Evolutionary conservation across 2,329 filamentous ascomycete genomes (phyloP).

Genomic region (Tolypocladium inflatum): DNA sequence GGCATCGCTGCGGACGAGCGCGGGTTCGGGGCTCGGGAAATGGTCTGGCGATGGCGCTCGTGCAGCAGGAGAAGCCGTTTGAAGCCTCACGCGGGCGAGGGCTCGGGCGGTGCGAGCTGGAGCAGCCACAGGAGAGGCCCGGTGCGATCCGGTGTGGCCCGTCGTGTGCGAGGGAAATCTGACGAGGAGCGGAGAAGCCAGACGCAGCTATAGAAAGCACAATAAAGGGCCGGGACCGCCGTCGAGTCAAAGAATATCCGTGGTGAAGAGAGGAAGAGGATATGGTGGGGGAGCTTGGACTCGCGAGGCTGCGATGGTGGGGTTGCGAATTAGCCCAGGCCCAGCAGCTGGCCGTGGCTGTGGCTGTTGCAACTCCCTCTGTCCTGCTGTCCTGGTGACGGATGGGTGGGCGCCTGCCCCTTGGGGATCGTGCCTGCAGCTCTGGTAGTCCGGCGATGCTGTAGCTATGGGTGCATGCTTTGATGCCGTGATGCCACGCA

Average conservation of each 20-base stretch:
- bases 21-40: conserved; percentile 4
- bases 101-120: neutral
- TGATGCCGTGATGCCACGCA: neutral
- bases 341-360: neutral
- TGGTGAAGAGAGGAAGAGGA: neutral
- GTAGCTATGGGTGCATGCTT: neutral
- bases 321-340: neutral
- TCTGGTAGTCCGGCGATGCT: neutral
- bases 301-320: conserved; percentile 11
- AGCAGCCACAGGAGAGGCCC: neutral
- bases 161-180: neutral
- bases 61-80: neutral
- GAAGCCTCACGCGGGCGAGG: neutral
- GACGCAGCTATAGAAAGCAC: neutral
- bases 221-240: neutral
- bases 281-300: neutral
- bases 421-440: neutral
- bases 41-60: neutral
- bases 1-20: conserved; percentile 20
- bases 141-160: neutral
- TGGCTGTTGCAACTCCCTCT: neutral
- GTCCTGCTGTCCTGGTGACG: neutral
- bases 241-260: neutral
- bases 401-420: neutral
- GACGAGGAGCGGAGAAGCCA: neutral